Conservation (phyloP, 2,329 filamentous ascomycete genomes). For the Pyrenophora teres region DNA sequence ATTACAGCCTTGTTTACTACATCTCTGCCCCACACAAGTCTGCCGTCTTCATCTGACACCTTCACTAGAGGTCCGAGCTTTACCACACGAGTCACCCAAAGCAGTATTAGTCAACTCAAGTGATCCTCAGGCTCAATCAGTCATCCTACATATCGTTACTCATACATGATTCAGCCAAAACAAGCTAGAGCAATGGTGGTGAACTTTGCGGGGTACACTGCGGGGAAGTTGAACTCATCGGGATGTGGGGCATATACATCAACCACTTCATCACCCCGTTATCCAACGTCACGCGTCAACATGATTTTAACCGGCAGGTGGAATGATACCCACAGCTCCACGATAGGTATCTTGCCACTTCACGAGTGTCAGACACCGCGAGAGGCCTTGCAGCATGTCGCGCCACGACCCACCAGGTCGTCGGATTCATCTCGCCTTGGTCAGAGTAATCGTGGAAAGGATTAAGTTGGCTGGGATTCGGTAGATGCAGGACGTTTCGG, state of each 20-base stretch:
- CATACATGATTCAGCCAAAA: background rate
- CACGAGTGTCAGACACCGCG: slow-evolving; percentile 10
- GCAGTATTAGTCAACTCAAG: too few species aligned
- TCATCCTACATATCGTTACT: too few species aligned
- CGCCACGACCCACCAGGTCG: slow-evolving; percentile 3
- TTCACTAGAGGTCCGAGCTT: background rate
- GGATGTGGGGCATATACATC: slow-evolving; percentile 29
- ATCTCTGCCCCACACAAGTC: too few species aligned
- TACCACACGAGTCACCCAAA: background rate
- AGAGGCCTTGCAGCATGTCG: slow-evolving; percentile 3
- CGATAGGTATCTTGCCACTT: background rate
- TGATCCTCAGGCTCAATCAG: too few species aligned
- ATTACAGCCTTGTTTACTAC: too few species aligned
- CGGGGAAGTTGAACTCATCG: slow-evolving; percentile 17
- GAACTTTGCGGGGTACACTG: slow-evolving; percentile 27
- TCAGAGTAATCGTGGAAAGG: background rate
- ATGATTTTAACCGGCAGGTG: slow-evolving; percentile 24
- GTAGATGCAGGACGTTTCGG: slow-evolving; percentile 10
- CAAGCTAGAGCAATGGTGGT: slow-evolving; percentile 1
- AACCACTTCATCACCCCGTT: slow-evolving; percentile 3
- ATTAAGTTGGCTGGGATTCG: background rate
- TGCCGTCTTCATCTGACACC: too few species aligned
- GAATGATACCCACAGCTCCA: slow-evolving; percentile 8
- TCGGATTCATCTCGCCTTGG: slow-evolving; percentile 21
- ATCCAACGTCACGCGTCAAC: slow-evolving; percentile 15